Percentiles rank a stretch among this genome's conserved stretches.
These are phyloP conservation scores for Silene uniflora DNA, from an alignment of 148 eudicot genomes.

Conservation along the genomic window DNA sequence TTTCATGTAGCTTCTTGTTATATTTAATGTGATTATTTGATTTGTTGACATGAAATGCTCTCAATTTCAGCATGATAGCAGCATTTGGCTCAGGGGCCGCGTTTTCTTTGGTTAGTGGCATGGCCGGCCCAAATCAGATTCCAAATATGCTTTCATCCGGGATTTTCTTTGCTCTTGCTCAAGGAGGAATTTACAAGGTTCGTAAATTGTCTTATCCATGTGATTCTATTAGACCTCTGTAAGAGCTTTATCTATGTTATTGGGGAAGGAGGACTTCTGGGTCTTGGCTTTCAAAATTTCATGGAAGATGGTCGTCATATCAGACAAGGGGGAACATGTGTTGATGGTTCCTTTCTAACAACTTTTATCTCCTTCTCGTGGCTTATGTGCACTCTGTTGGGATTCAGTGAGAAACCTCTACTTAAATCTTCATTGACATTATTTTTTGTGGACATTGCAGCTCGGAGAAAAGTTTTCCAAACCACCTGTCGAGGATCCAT, in stretches of 20 bases:
- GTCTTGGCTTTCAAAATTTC: not conserved
- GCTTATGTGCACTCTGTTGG: not conserved
- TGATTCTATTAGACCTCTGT: not conserved
- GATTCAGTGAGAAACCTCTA: not conserved
- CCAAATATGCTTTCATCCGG: slow-evolving; percentile 69
- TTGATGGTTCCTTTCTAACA: not conserved
- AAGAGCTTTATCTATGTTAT: not conserved
- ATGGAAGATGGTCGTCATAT: not conserved
- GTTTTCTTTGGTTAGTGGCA: slow-evolving; percentile 90
- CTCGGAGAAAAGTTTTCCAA: slow-evolving; percentile 71
- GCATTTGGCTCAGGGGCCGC: slow-evolving; percentile 94
- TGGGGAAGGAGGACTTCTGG: not conserved
- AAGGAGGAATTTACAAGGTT: slow-evolving; percentile 93
- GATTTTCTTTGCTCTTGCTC: slow-evolving; percentile 79
- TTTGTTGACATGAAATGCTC: not conserved
- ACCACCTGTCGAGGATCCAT: slow-evolving; percentile 64
- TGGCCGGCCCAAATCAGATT: slow-evolving; percentile 84
- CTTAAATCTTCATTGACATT: not conserved
- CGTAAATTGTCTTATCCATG: not conserved
- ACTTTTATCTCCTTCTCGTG: not conserved
- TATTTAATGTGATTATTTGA: not conserved
- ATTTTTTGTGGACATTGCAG: slow-evolving; percentile 37
- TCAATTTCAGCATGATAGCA: slow-evolving; percentile 73
- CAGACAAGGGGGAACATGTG: not conserved
- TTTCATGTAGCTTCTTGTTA: not conserved